These are phyloP conservation scores for Teratosphaeria pseudoeucalypti DNA, from an alignment of 2,329 filamentous ascomycete genomes.

Conservation along the genomic window DNA sequence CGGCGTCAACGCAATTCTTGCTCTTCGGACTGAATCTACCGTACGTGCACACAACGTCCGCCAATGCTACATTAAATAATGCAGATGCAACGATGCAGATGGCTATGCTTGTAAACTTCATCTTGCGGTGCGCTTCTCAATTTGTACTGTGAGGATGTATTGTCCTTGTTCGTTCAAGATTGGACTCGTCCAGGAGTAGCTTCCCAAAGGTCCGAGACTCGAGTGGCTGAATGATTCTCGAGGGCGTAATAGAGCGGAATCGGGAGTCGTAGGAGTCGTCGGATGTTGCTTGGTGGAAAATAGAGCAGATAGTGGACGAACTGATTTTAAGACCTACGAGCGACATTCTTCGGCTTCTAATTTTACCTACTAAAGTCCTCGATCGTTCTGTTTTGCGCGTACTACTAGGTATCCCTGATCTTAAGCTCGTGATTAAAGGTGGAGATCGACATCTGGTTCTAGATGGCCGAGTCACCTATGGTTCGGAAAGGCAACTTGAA, in stretches of 20 bases:
- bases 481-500: too few relatives aligned
- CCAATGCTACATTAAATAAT: neutral
- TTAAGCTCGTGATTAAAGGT: too few relatives aligned
- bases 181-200: neutral
- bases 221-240: neutral
- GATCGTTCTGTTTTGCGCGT: too few relatives aligned
- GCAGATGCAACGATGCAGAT: neutral
- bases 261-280: too few relatives aligned
- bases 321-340: too few relatives aligned
- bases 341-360: too few relatives aligned
- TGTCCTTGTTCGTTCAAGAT: neutral
- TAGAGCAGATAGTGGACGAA: too few relatives aligned
- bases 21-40: neutral
- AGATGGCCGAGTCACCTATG: too few relatives aligned
- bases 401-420: too few relatives aligned
- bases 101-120: neutral
- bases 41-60: neutral
- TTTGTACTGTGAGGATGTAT: neutral
- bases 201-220: neutral
- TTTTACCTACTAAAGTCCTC: too few relatives aligned
- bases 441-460: too few relatives aligned
- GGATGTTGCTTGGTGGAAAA: too few relatives aligned
- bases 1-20: neutral
- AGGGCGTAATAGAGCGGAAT: neutral
- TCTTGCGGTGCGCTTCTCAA: neutral